These are phyloP conservation scores for Paramarasmius palmivorus DNA, from an alignment of 1,284 basidiomycete genomes.

Conservation along the genomic window DNA sequence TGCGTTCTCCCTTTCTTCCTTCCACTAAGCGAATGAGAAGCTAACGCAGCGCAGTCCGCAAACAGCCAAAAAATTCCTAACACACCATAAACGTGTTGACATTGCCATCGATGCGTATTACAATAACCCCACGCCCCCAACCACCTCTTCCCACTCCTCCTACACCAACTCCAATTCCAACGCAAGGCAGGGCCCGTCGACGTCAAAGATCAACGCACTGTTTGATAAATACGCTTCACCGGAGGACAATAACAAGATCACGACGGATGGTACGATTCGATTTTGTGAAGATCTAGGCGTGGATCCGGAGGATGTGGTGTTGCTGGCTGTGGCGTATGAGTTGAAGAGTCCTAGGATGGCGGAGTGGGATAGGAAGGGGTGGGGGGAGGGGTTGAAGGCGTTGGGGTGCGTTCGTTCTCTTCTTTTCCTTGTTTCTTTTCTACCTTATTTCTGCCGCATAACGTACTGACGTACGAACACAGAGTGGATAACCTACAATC, in stretches of 20 bases:
- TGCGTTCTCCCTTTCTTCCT: slow-evolving; percentile 39
- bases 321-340: slow-evolving; percentile 77
- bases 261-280: slow-evolving; percentile 73
- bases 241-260: slow-evolving; percentile 57
- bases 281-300: slow-evolving; percentile 70
- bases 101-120: slow-evolving; percentile 78
- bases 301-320: slow-evolving; percentile 74
- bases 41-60: slow-evolving; percentile 31
- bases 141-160: not conserved
- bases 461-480: not conserved
- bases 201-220: slow-evolving; percentile 58
- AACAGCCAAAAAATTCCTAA: slow-evolving; percentile 75
- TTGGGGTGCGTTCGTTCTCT: slow-evolving; percentile 60
- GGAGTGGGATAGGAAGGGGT: slow-evolving; percentile 75
- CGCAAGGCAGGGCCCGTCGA: no score
- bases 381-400: slow-evolving; percentile 80
- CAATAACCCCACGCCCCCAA: slow-evolving; percentile 44
- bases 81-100: slow-evolving; percentile 72
- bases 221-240: slow-evolving; percentile 84
- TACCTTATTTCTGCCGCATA: slow-evolving; percentile 5
- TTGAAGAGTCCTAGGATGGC: slow-evolving; percentile 75
- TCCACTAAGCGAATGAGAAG: slow-evolving; percentile 16
- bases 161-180: slow-evolving; percentile 17
- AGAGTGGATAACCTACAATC: slow-evolving; percentile 73
- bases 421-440: slow-evolving; percentile 4